A percentile compares a stretch with the other conserved stretches of the same genome.
phyloP scores from a whole-genome alignment of 805 yeast species.

The Yamadazyma sp. region DNA sequence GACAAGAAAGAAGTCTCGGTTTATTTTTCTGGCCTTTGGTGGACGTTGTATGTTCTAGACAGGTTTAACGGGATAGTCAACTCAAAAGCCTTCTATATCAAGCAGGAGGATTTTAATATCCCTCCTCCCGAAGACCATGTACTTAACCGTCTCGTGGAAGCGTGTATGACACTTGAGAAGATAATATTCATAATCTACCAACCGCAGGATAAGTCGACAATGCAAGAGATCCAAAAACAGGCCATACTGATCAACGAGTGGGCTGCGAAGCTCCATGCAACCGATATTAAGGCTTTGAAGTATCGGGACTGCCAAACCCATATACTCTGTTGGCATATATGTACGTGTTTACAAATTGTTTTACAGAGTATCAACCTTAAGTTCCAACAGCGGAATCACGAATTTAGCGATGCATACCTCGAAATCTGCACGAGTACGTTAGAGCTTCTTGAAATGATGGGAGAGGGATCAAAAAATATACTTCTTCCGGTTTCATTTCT shows the following conservation, averaged over 20 bases:
- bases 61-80: constrained; percentile 31
- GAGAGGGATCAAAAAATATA: background rate
- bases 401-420: constrained; percentile 4
- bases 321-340: background rate
- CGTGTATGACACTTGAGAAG: constrained; percentile 5
- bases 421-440: background rate
- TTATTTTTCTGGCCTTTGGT: constrained; percentile 29
- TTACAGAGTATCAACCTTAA: background rate
- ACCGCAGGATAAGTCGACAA: constrained; percentile 6
- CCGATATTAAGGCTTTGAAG: background rate
- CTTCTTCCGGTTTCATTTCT: constrained; percentile 12
- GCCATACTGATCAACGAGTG: background rate
- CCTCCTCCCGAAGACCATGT: constrained; percentile 6
- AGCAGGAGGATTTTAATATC: constrained; percentile 31
- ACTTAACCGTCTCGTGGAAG: background rate
- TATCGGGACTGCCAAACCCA: constrained; percentile 1
- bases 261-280: background rate
- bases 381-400: background rate
- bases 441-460: background rate
- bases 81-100: constrained; percentile 27
- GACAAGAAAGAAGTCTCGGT: constrained; percentile 11
- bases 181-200: constrained; percentile 13
- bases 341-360: background rate
- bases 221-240: background rate
- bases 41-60: constrained; percentile 34